Conservation (phyloP, 257 asterid genomes). For the Przewalskia tangutica region DNA sequence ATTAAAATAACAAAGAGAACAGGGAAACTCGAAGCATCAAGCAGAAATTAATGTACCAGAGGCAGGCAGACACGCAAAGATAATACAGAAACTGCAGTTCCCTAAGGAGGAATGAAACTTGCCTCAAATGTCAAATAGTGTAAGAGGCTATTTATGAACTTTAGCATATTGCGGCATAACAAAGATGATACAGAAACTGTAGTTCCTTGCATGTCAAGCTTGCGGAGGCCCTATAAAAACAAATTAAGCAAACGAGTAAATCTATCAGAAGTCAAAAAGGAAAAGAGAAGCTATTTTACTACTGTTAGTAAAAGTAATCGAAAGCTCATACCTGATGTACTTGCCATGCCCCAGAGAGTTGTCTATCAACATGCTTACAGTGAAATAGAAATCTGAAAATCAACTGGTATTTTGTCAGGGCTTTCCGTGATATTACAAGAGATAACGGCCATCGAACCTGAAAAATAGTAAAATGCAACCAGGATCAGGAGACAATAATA, state of each 20-base stretch:
- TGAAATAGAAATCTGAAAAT: slow-evolving; percentile 82
- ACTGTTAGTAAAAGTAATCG: background rate
- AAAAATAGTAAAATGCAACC: slow-evolving; percentile 10
- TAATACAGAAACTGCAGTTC: slow-evolving; percentile 68
- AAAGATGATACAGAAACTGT: slow-evolving; percentile 82
- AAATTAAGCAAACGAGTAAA: background rate
- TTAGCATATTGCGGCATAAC: slow-evolving; percentile 93
- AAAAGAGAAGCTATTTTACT: slow-evolving; percentile 7
- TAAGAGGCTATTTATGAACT: slow-evolving; percentile 85
- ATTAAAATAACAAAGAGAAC: no score
- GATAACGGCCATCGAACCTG: slow-evolving; percentile 97
- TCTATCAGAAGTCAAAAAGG: slow-evolving; percentile 5
- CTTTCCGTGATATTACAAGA: slow-evolving; percentile 83
- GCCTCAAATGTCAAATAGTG: slow-evolving; percentile 97
- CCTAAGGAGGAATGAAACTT: slow-evolving; percentile 34
- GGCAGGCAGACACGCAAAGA: slow-evolving; percentile 48
- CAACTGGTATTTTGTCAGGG: slow-evolving; percentile 79
- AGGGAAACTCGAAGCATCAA: no score
- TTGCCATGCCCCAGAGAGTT: slow-evolving; percentile 99
- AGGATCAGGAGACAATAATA: background rate
- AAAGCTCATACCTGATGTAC: slow-evolving; percentile 58
- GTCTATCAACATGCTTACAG: slow-evolving; percentile 93
- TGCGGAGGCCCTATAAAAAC: slow-evolving; percentile 64
- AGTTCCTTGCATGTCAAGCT: slow-evolving; percentile 93
- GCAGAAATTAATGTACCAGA: background rate